A percentile compares a stretch with the other conserved stretches of the same genome.
Conservation (phyloP, 2,329 filamentous ascomycete genomes). For the Cladosporium oxysporum region DNA sequence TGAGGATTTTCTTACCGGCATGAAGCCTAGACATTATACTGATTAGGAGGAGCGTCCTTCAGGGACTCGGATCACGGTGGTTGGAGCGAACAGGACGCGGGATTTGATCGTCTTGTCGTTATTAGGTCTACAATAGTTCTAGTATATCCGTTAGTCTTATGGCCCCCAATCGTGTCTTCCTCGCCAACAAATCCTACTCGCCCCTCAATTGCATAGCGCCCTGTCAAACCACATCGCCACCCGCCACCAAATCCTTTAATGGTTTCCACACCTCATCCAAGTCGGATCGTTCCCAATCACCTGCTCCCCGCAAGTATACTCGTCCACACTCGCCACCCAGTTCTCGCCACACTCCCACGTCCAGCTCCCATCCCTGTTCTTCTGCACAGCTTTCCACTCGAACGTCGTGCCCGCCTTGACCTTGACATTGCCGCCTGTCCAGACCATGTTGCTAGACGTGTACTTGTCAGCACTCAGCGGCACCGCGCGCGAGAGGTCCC, state of each 20-base stretch:
- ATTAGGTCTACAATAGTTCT: not conserved
- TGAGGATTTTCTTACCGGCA: not conserved
- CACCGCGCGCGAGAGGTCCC: constrained; percentile 57
- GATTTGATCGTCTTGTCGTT: not conserved
- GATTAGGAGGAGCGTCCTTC: not conserved
- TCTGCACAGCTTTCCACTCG: constrained; percentile 69
- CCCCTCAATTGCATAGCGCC: not conserved
- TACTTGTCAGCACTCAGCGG: constrained; percentile 55
- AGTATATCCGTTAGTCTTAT: not conserved
- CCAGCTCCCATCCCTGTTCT: constrained; percentile 54
- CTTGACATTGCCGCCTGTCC: constrained; percentile 54
- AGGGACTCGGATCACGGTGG: not conserved
- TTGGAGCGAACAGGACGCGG: not conserved
- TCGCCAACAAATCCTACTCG: not conserved
- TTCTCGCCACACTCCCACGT: constrained; percentile 56
- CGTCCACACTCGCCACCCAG: constrained; percentile 2
- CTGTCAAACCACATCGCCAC: not conserved
- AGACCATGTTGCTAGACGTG: constrained; percentile 56
- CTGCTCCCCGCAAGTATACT: constrained; percentile 11
- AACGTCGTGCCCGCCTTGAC: constrained; percentile 58
- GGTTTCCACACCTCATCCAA: constrained; percentile 8
- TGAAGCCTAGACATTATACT: not conserved
- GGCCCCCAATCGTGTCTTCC: not conserved
- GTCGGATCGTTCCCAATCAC: not conserved
- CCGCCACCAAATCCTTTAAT: not conserved